phyloP scores from a whole-genome alignment of 2,329 filamentous ascomycete genomes.

The Venturiaceae sp. region DNA sequence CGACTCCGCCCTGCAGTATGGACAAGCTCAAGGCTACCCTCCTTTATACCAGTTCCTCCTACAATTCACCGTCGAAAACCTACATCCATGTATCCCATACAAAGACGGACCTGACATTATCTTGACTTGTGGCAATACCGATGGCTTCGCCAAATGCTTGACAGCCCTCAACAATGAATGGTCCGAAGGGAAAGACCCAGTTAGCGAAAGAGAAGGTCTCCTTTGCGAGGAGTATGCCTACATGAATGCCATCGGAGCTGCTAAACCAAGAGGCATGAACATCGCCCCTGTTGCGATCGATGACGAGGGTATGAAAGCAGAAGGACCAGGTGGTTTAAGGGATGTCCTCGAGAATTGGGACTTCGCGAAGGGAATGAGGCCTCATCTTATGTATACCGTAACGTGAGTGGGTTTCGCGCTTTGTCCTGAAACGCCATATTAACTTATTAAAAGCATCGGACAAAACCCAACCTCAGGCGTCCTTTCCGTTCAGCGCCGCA shows the following conservation, averaged over 20 bases:
- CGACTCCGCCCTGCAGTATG: conserved; percentile 77
- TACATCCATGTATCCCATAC: conserved; percentile 79
- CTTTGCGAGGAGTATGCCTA: conserved; percentile 76
- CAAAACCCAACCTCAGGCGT: conserved; percentile 81
- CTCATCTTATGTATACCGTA: conserved; percentile 82
- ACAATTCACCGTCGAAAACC: conserved; percentile 63
- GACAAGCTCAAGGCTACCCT: conserved; percentile 71
- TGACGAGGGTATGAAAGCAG: conserved; percentile 65
- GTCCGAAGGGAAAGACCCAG: conserved; percentile 57
- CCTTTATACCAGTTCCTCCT: conserved; percentile 69
- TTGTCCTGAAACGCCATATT: background rate
- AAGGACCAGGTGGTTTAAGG: conserved; percentile 62
- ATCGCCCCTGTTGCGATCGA: conserved; percentile 68
- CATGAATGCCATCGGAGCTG: conserved; percentile 62
- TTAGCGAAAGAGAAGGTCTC: conserved; percentile 63
- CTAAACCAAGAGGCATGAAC: conserved; percentile 59
- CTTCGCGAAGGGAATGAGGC: conserved; percentile 58
- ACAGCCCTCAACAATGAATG: conserved; percentile 69
- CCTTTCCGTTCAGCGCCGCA: conserved; percentile 62
- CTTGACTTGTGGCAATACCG: conserved; percentile 72
- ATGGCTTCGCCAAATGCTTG: conserved; percentile 72
- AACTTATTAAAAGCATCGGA: conserved; percentile 65
- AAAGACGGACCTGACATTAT: conserved; percentile 65
- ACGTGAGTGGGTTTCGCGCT: conserved; percentile 55
- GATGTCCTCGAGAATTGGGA: conserved; percentile 83